Evolutionary conservation across 345 rosid species (phyloP), one percentile per base, ranked within the genome.

Genomic region (Acer campestre): DNA sequence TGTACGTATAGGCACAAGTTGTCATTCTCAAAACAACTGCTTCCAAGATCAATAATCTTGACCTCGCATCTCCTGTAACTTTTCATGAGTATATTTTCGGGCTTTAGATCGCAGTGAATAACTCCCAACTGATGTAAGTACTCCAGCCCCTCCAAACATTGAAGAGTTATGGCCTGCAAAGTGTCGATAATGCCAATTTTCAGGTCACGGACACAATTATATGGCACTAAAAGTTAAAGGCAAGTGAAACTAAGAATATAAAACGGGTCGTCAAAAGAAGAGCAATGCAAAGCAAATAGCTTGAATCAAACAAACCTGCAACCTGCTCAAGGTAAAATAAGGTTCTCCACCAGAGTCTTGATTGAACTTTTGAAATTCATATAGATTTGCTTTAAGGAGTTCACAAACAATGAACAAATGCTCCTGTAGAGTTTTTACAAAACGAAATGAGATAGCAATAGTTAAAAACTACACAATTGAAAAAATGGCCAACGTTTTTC

Each of bases 11-110:
- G 82, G 71, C 98, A 90, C 75, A 96, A 79, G 84, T 86, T 89
- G 85, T 96, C 98, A 0, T 93, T 84, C 63, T 76, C 87, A 81
- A 96, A 96, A 85, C 99, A 94, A 77, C 99, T 96, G 85, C 98
- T 94, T 78, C 99, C 99, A 17, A 96, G 98, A 84, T 96, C 99
- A n/a, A 96, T 96, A 73, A 94, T 86, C 79, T 96, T 96, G 64
- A 94, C 80, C 82, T 89, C 90, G 16, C 94, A 89, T 83, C 86
- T 90, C 51, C 86, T 84, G 84, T 96, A 94, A 81, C 95, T 92
- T 82, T 90, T 96, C 67, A 96, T 89, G 25, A 96, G 89, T 80
- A 96, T 87, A 55, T 96, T 96, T 80, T 96, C 98, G 2, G 98
- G 98, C 84, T 96, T 96, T 49, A 96, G 89, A 88, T 96, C 99